Conservation (phyloP, 768 basidiomycete genomes). For the Lactarius hatsudake region DNA sequence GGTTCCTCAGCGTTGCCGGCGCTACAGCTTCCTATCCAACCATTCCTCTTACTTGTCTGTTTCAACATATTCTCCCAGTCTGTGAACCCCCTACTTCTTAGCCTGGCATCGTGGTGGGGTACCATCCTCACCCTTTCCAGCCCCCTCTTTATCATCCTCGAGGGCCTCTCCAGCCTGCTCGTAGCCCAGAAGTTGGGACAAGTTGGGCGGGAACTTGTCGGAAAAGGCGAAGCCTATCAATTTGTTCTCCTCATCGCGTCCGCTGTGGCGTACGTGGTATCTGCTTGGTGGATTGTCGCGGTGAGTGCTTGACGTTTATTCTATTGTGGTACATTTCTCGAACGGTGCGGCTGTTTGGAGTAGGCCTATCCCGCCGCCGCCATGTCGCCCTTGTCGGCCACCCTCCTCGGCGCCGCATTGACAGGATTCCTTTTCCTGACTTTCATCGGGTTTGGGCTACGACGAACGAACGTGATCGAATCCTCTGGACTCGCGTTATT, state of each 20-base stretch:
- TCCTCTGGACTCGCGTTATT: slow-evolving; percentile 85
- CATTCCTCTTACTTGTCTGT: slow-evolving; percentile 79
- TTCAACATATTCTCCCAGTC: slow-evolving; percentile 80
- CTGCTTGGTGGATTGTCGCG: slow-evolving; percentile 84
- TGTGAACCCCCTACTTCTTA: slow-evolving; percentile 54
- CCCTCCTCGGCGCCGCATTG: slow-evolving; percentile 82
- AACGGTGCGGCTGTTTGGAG: not conserved
- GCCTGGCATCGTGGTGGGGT: slow-evolving; percentile 70
- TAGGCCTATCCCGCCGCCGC: slow-evolving; percentile 83
- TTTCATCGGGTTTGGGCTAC: slow-evolving; percentile 83
- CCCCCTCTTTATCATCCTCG: slow-evolving; percentile 77
- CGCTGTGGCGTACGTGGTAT: slow-evolving; percentile 74
- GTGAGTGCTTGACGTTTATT: slow-evolving; percentile 43
- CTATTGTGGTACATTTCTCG: not conserved
- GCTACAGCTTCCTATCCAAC: slow-evolving; percentile 82
- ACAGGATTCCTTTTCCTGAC: slow-evolving; percentile 90
- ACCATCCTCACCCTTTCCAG: slow-evolving; percentile 65
- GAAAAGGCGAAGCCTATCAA: slow-evolving; percentile 72
- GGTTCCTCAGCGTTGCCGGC: slow-evolving; percentile 69
- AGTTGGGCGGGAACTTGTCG: slow-evolving; percentile 67
- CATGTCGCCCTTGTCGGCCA: slow-evolving; percentile 82
- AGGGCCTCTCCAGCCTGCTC: slow-evolving; percentile 79
- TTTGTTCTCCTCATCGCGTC: slow-evolving; percentile 73
- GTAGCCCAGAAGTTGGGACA: slow-evolving; percentile 81
- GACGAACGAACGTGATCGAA: slow-evolving; percentile 91